These are phyloP conservation scores for Eremothecium sinecaudum DNA, from an alignment of 1,139 yeast genomes.

Conservation along the genomic window DNA sequence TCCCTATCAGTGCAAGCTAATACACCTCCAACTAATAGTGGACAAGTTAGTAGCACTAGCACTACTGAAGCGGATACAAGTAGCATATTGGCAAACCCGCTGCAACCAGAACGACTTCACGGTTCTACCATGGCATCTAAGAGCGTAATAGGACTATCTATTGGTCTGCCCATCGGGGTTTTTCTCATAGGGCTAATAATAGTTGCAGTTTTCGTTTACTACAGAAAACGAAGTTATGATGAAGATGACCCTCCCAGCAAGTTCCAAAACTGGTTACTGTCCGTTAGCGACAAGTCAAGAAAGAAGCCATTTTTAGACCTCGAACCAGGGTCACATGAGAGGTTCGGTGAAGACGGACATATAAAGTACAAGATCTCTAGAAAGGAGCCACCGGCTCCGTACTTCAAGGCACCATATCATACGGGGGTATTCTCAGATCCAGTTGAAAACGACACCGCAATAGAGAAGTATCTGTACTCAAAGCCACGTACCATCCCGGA, in stretches of 20 bases:
- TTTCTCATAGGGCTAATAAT: conserved; percentile 17
- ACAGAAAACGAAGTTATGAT: conserved; percentile 6
- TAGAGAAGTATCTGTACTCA: conserved; percentile 17
- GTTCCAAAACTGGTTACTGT: not conserved
- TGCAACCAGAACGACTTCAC: too few species aligned
- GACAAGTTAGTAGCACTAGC: not conserved
- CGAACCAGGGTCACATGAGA: conserved; percentile 1
- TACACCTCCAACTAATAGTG: not conserved
- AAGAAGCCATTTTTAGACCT: not conserved
- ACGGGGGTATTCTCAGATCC: conserved; percentile 8
- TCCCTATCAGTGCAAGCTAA: not conserved
- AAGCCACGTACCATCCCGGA: conserved; percentile 20
- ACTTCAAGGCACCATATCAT: conserved; percentile 19
- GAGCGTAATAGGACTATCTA: conserved; percentile 21
- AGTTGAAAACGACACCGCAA: conserved; percentile 6
- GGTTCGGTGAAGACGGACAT: conserved; percentile 2
- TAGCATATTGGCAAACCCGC: conserved; percentile 5
- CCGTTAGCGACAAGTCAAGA: not conserved
- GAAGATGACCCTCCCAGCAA: not conserved
- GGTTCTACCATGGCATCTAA: conserved; percentile 10
- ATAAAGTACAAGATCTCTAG: not conserved
- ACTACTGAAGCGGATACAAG: not conserved
- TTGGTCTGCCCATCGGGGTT: conserved; percentile 28
- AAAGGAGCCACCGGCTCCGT: conserved; percentile 11
- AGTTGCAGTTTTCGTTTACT: conserved; percentile 14